Percentiles rank a stretch among this genome's conserved stretches.
Evolutionary conservation across 257 asterid species (phyloP).

Genomic region (Coffea canephora): DNA sequence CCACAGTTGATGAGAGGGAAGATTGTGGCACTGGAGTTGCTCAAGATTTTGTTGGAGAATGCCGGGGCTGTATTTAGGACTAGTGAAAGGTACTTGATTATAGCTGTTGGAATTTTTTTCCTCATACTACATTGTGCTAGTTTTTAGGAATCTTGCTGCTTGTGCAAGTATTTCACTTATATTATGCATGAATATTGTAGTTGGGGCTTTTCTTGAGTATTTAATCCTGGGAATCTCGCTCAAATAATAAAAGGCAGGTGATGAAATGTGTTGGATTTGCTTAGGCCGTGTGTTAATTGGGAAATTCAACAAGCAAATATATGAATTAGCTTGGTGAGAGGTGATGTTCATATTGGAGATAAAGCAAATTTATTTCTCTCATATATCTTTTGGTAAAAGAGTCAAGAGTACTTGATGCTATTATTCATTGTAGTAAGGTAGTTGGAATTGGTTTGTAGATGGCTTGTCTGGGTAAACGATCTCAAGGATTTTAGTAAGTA

Average conservation of each 20-base stretch:
- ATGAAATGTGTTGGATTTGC: background rate
- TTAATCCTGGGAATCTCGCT: background rate
- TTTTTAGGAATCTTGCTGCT: background rate
- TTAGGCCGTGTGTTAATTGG: background rate
- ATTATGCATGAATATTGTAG: background rate
- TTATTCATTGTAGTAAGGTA: background rate
- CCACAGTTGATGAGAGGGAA: constrained; percentile 96
- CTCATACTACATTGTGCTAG: background rate
- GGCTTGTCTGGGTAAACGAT: background rate
- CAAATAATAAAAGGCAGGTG: background rate
- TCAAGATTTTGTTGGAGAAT: constrained; percentile 94
- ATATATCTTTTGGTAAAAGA: background rate
- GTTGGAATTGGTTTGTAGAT: background rate
- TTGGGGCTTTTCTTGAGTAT: background rate
- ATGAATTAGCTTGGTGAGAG: background rate
- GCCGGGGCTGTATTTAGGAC: constrained; percentile 97
- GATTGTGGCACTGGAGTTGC: constrained; percentile 94
- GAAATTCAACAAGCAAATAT: background rate
- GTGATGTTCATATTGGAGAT: background rate
- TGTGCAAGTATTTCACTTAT: background rate
- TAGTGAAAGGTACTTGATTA: constrained; percentile 78
- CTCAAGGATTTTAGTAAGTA: background rate
- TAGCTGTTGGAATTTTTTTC: background rate
- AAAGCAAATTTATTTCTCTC: background rate
- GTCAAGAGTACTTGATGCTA: background rate